These are phyloP conservation scores for Fusarium hostae DNA, from an alignment of 2,329 filamentous ascomycete species.

Conservation along the genomic window DNA sequence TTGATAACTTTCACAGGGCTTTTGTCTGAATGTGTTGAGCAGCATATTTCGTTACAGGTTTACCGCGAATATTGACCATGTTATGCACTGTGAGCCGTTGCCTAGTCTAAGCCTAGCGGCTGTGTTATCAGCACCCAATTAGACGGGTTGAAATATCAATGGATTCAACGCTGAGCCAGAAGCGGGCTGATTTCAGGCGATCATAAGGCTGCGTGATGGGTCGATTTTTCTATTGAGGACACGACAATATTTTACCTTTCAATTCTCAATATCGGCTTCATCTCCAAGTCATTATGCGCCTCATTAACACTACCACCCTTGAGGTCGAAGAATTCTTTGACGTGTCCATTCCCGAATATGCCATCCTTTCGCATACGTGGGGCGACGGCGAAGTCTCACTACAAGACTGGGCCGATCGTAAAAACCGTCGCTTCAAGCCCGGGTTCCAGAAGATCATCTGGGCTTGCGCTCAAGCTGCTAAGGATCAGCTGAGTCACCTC, in stretches of 20 bases:
- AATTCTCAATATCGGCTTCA: too few relatives aligned
- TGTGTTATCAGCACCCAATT: not conserved
- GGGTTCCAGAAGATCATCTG: not conserved
- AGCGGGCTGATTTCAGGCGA: not conserved
- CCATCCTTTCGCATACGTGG: not conserved
- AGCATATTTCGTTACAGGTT: too few relatives aligned
- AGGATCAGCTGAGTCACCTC: not conserved
- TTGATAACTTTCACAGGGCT: conserved; percentile 16
- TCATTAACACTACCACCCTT: not conserved
- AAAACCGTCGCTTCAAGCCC: not conserved
- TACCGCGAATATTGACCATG: too few relatives aligned
- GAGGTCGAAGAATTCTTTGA: not conserved
- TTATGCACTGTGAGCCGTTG: too few relatives aligned
- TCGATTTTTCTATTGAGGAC: not conserved
- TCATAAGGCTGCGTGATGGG: not conserved
- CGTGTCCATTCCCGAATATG: not conserved
- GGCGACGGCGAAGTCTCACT: not conserved
- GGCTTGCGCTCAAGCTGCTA: not conserved
- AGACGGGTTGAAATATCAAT: not conserved
- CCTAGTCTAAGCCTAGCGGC: not conserved
- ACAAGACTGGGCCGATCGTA: not conserved
- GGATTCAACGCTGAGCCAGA: not conserved
- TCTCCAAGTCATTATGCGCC: not conserved
- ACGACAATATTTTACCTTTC: not conserved
- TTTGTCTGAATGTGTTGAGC: too few relatives aligned